Evolutionary conservation across 2,329 filamentous ascomycete genomes (phyloP).

Genomic region (Hymenoscyphus occultus): DNA sequence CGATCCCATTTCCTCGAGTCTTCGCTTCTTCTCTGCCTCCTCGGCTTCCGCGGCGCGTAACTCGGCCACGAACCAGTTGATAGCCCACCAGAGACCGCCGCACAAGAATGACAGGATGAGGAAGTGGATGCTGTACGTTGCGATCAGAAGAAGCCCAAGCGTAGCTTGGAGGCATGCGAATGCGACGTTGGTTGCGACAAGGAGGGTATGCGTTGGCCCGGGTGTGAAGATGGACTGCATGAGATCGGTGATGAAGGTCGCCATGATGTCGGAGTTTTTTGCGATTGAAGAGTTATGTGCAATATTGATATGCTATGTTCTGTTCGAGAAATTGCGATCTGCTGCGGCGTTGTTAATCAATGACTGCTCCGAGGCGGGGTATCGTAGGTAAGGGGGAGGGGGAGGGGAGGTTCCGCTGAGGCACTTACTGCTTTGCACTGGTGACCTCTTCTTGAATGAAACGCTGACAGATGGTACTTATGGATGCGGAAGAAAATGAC

Average conservation of each 20-base stretch:
- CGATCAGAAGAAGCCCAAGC: constrained; percentile 70
- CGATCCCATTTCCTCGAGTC: constrained; percentile 25
- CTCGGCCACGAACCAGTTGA: constrained; percentile 93
- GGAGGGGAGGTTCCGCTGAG: constrained; percentile 4
- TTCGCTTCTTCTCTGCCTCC: constrained; percentile 40
- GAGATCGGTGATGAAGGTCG: constrained; percentile 67
- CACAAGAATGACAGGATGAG: constrained; percentile 75
- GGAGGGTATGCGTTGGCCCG: constrained; percentile 81
- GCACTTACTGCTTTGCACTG: not conserved
- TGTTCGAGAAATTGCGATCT: not conserved
- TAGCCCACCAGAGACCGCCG: constrained; percentile 82
- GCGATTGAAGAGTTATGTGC: constrained; percentile 3
- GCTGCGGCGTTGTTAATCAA: not conserved
- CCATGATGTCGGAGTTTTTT: constrained; percentile 43
- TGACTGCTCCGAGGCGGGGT: not conserved
- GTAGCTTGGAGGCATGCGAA: constrained; percentile 83
- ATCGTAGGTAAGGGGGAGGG: constrained; percentile 7
- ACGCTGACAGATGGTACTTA: not conserved
- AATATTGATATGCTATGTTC: not conserved
- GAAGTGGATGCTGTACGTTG: constrained; percentile 88
- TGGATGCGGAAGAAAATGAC: not conserved
- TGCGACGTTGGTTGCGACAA: constrained; percentile 84
- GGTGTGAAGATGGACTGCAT: constrained; percentile 94
- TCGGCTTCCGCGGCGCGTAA: constrained; percentile 48
- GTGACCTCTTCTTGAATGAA: not conserved